Evolutionary conservation across 352 stramenopile species (phyloP).

Genomic region (Phytophthora litchii): DNA sequence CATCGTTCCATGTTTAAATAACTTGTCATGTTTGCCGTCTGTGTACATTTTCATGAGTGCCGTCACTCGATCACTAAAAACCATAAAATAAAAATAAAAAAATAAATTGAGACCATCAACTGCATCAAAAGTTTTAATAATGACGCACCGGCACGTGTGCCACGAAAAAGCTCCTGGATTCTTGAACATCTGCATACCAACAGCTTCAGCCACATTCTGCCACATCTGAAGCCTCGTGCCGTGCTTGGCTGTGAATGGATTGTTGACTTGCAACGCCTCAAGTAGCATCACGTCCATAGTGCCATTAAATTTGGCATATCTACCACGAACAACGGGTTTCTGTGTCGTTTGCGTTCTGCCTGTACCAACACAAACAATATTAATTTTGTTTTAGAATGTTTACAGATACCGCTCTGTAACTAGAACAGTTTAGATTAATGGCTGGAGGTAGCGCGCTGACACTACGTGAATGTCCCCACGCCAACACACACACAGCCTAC

Average conservation of each 20-base stretch:
- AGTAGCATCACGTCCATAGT: conserved; percentile 82
- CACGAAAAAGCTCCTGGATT: conserved; percentile 78
- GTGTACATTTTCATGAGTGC: conserved; percentile 81
- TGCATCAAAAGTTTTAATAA: not conserved
- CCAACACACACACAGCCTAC: conserved; percentile 27
- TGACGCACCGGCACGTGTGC: conserved; percentile 81
- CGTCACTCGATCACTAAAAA: conserved; percentile 69
- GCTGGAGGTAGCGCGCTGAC: not conserved
- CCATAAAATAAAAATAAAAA: conserved; percentile 15
- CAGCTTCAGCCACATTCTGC: conserved; percentile 68
- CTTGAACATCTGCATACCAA: conserved; percentile 68
- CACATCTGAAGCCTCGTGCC: conserved; percentile 85
- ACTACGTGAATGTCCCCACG: not conserved
- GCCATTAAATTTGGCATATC: conserved; percentile 84
- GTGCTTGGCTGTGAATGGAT: conserved; percentile 84
- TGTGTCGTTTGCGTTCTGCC: conserved; percentile 12
- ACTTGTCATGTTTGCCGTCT: conserved; percentile 81
- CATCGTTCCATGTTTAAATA: conserved; percentile 79
- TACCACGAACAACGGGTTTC: conserved; percentile 49
- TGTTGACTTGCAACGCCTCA: conserved; percentile 70
- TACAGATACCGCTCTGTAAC: conserved; percentile 14
- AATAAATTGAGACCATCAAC: not conserved
- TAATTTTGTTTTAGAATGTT: not conserved
- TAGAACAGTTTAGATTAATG: conserved; percentile 7
- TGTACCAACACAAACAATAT: conserved; percentile 6